These are phyloP conservation scores for Colletotrichum melonis DNA, from an alignment of 2,329 filamentous ascomycete genomes.

Conservation along the genomic window DNA sequence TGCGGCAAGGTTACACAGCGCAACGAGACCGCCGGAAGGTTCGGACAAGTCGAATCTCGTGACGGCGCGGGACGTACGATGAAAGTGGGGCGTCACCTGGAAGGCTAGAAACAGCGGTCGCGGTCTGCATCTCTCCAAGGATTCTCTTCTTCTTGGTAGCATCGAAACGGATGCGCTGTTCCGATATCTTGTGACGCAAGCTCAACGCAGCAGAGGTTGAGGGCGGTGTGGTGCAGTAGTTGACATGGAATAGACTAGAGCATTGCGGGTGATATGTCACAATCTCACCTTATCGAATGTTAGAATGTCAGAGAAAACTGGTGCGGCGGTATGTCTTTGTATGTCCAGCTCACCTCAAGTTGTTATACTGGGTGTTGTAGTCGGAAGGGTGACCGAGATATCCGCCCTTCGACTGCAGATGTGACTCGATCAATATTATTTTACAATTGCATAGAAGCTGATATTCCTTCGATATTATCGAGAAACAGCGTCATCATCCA, in stretches of 20 bases:
- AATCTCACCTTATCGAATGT: neutral
- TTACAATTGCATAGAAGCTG: too few species aligned
- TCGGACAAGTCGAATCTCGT: conserved; percentile 8
- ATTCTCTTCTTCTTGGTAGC: neutral
- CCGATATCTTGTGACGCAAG: neutral
- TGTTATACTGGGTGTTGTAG: too few species aligned
- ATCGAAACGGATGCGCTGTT: neutral
- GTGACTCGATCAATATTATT: too few species aligned
- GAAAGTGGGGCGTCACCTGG: neutral
- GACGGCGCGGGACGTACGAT: conserved; percentile 6
- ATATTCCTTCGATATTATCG: too few species aligned
- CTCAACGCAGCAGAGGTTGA: neutral
- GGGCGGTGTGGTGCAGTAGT: neutral
- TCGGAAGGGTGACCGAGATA: too few species aligned
- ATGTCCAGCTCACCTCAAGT: too few species aligned
- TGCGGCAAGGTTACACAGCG: neutral
- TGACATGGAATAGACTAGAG: neutral
- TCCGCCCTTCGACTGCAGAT: too few species aligned
- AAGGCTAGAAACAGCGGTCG: conserved; percentile 8
- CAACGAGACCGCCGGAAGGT: conserved; percentile 14
- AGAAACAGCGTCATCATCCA: too few species aligned
- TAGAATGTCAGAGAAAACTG: neutral
- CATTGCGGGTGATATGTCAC: neutral
- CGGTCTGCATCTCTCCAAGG: neutral
- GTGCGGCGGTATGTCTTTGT: neutral